phyloP scores from a whole-genome alignment of 176 grass and related monocot genomes.

The Chrysopogon serrulatus region DNA sequence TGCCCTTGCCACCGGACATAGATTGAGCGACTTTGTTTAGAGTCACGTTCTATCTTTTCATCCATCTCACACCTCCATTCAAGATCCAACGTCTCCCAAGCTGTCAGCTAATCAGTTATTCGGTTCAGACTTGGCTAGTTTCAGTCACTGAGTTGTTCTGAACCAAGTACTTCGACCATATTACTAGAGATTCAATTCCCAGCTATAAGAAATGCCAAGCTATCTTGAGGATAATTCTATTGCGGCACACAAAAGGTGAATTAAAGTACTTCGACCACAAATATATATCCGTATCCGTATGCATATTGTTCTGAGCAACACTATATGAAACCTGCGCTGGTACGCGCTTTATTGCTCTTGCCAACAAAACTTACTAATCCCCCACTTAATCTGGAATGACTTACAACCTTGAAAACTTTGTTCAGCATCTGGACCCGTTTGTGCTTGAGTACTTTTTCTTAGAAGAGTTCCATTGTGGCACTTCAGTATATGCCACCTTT shows the following conservation, averaged over 20 bases:
- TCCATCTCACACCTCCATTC: too few relatives aligned
- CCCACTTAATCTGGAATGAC: neutral
- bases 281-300: conserved; percentile 2
- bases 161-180: too few relatives aligned
- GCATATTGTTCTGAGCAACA: neutral
- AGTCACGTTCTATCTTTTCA: too few relatives aligned
- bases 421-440: neutral
- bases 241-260: conserved; percentile 88
- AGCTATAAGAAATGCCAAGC: conserved; percentile 86
- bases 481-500: neutral
- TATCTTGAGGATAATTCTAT: conserved; percentile 65
- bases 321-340: neutral
- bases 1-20: too few relatives aligned
- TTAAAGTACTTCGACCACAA: neutral
- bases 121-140: too few relatives aligned
- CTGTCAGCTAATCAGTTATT: too few relatives aligned
- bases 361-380: neutral
- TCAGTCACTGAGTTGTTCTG: too few relatives aligned
- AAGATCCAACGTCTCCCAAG: too few relatives aligned
- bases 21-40: too few relatives aligned
- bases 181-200: conserved; percentile 51
- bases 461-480: neutral
- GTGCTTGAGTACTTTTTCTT: neutral
- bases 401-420: neutral
- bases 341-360: neutral